phyloP scores from a whole-genome alignment of 352 stramenopile genomes.

The Hyphochytrium catenoides region DNA sequence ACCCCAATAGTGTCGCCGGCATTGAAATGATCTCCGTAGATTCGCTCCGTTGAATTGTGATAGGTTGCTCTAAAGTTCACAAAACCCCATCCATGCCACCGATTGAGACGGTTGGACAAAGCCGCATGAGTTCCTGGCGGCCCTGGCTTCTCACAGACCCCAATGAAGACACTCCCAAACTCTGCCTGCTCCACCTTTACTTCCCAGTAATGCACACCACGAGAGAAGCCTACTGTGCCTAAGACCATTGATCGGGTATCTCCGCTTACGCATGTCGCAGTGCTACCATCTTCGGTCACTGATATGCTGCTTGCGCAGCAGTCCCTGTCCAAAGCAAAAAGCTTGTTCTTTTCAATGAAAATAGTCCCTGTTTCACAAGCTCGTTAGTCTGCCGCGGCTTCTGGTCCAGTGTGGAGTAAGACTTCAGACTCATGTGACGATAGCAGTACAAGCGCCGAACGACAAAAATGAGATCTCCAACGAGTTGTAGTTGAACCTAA shows the following conservation, averaged over 20 bases:
- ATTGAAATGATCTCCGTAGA: conserved; percentile 67
- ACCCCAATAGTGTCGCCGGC: conserved; percentile 95
- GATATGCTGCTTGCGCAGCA: conserved; percentile 45
- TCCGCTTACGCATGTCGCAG: conserved; percentile 47
- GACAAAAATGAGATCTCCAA: no score
- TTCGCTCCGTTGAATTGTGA: conserved; percentile 66
- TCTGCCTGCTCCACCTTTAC: conserved; percentile 88
- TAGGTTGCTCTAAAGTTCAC: conserved; percentile 91
- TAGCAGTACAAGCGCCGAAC: no score
- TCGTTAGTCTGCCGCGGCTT: no score
- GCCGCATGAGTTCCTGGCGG: conserved; percentile 43
- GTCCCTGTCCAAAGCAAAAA: conserved; percentile 57
- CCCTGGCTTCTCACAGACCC: conserved; percentile 71
- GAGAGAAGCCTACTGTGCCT: conserved; percentile 53
- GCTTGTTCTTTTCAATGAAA: no score
- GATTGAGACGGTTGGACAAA: conserved; percentile 42
- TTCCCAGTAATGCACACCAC: conserved; percentile 93
- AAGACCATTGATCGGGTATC: conserved; percentile 58
- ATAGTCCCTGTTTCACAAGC: no score
- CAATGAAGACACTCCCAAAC: conserved; percentile 92
- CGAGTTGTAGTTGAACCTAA: no score
- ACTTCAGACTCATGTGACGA: no score
- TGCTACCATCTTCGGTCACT: conserved; percentile 40
- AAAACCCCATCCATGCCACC: conserved; percentile 84
- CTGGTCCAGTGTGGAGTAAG: no score